Base-by-base conservation (phyloP, 164 flowering plant genomes). In the Piper longum region DNA sequence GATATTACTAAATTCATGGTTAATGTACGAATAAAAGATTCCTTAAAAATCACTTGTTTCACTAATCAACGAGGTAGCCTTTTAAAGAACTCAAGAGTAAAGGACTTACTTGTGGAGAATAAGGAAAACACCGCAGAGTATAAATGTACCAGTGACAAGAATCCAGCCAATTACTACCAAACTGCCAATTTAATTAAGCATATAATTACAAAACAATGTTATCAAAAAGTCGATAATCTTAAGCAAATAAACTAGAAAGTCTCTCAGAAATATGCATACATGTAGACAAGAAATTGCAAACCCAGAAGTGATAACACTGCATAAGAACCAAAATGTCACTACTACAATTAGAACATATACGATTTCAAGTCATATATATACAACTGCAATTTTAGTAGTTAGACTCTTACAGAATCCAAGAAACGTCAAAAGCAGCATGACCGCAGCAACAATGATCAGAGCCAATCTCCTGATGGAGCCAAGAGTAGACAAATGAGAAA, bases 151-250 rank as follows among this genome's bases (percentile, higher is more conserved):
- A 0, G 97, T 72, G 17, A 91, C 93, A 56, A 95, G 87, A 77
- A 91, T 69, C 99, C 99, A 95, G 3, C 95, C 96, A 55, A 87
- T 16, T 61, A 95, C 62, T 65, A 90, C 88, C 85, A 93, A 80
- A 59, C 99, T 93, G 88, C 76, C 0, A 12, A 3, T 39, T n/a
- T 41, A 45, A 54, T 62, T 41, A 62, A 4, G 56, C 64, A 54
- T 41, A 7, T 7, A 7, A 19, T 52, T 36, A 63, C 58, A 40
- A 41, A 7, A n/a, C 16, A 26, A 1, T 4, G 2, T 16, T 2
- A 56, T 56, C 7, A 12, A 12, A 12, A 12, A 56, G 7, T 0
- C 2, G 18, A 56, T 26, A 7, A n/a, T 16, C 18, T 56, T 56
- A 16, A 7, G 18, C 59, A 12, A 56, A 16, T 16, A 16, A 16